phyloP scores from a whole-genome alignment of 2,329 filamentous ascomycete species.

The Ceratocystis alfenasii region DNA sequence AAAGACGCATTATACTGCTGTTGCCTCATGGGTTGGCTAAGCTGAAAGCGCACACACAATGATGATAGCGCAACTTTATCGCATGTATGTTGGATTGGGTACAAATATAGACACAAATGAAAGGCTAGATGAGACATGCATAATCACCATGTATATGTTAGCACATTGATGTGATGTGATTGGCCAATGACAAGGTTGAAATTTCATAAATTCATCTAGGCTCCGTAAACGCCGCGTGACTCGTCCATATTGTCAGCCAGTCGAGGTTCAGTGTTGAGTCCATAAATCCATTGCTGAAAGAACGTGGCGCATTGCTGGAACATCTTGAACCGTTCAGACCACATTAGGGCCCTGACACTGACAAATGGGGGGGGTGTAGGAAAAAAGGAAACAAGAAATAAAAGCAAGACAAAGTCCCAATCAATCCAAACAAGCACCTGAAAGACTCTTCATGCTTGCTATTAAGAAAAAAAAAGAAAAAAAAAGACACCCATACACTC shows the following conservation, averaged over 20 bases:
- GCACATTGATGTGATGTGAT: not conserved
- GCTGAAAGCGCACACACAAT: not conserved
- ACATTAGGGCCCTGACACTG: not conserved
- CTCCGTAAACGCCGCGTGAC: constrained; percentile 4
- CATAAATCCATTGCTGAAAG: not conserved
- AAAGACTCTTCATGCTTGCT: not conserved
- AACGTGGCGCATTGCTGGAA: not conserved
- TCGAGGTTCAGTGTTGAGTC: too few species aligned
- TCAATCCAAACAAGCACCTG: not conserved
- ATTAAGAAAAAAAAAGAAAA: not conserved
- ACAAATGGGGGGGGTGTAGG: not conserved
- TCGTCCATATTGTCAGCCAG: not conserved
- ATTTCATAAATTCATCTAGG: constrained; percentile 10
- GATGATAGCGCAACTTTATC: not conserved
- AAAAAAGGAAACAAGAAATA: not conserved
- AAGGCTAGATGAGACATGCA: not conserved
- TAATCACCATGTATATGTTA: not conserved
- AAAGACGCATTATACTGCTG: not conserved
- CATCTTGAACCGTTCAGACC: not conserved
- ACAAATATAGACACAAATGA: not conserved
- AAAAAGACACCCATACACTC: not conserved
- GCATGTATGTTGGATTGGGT: not conserved
- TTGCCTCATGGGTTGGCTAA: not conserved
- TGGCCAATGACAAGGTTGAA: not conserved
- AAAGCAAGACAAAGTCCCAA: not conserved